Base-by-base conservation (phyloP, 78 protist species). In the Dictyostelium purpureum region DNA sequence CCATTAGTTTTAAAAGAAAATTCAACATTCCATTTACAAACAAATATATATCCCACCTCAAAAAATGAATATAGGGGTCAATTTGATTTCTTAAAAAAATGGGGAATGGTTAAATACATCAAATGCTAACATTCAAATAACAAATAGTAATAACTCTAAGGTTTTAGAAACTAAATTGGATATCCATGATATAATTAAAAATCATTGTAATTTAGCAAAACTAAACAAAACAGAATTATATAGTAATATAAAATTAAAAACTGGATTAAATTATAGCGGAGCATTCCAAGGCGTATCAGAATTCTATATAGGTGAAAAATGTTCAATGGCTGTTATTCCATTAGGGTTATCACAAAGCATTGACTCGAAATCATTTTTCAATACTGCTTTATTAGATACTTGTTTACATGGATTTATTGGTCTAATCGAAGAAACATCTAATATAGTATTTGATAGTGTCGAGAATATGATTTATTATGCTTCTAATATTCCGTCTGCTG, bases 401-500 rank as follows among this genome's bases (percentile, higher is more conserved):
- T 70, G 66, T 57, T 28, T 82, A 1, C 90, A 82, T 26, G 90
- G 81, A 28, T 28, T 42, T 10, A 37, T 82, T 42, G 38, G 70
- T 7, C 18, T 83, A 54, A 45, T 71, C 40, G 40, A 83, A 38
- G 61, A 69, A 2, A n/a, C 21, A 10, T 57, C 37, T 26, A 63
- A 83, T 10, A 56, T 83, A 52, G 79, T 83, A 19, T 52, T 59
- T 14, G 90, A 83, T 18, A 70, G 78, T 19, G 31, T 83, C 42
- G 52, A 49, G 26, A 49, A 73, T 56, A 19, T 83, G 11, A 69
- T 45, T 42, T n/a, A 35, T 1, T 83, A 35, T 65, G 3, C 74
- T 19, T 6, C 52, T 51, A 71, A 69, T 19, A 35, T 49, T 7
- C 56, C 56, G 10, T 49, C 16, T 16, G 56, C 56, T 49, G 56